These are phyloP conservation scores for Backusella luteola DNA, from an alignment of 192 early-diverging fungal species.

Conservation along the genomic window DNA sequence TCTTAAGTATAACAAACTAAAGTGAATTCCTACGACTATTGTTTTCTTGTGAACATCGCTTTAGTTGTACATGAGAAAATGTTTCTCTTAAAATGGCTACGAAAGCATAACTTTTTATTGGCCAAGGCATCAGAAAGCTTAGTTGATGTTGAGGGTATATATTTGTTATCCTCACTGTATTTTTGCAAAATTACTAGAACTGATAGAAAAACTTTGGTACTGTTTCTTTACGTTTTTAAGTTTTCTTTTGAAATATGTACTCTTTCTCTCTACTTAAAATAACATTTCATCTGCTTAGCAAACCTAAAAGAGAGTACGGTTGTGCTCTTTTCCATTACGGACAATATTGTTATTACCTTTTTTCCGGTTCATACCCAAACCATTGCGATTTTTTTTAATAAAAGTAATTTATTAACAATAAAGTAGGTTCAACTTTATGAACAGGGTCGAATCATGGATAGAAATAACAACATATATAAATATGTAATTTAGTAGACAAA, in stretches of 20 bases:
- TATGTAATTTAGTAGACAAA: background rate
- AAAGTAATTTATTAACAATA: slow-evolving; percentile 35
- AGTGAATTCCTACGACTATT: background rate
- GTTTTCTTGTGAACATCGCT: background rate
- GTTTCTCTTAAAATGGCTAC: background rate
- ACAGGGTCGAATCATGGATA: slow-evolving; percentile 68
- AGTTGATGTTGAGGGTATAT: background rate
- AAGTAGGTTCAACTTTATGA: slow-evolving; percentile 62
- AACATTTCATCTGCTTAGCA: background rate
- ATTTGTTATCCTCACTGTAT: background rate
- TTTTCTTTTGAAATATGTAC: background rate
- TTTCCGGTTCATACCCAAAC: background rate
- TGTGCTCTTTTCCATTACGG: background rate
- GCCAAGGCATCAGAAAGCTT: background rate
- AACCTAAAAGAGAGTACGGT: background rate
- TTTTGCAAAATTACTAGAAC: background rate
- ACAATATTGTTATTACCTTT: background rate
- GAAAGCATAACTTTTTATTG: background rate
- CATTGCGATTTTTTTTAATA: background rate
- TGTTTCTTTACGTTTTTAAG: background rate
- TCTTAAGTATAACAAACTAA: background rate
- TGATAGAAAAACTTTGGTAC: background rate
- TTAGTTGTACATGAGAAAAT: background rate
- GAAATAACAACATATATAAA: slow-evolving; percentile 24
- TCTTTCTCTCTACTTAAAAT: background rate